These are phyloP conservation scores for Scheffersomyces amazonensis DNA, from an alignment of 805 yeast genomes.

Conservation along the genomic window DNA sequence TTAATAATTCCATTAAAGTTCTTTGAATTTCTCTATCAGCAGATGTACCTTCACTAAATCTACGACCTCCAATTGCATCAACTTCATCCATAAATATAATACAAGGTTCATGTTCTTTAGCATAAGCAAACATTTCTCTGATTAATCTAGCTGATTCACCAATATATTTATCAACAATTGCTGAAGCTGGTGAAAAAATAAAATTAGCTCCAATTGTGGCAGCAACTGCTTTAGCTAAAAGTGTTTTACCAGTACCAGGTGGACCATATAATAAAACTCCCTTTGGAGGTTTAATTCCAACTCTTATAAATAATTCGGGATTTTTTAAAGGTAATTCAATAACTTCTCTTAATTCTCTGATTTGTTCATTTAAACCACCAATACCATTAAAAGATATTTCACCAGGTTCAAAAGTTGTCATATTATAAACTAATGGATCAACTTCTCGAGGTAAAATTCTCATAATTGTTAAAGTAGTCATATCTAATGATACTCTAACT, in stretches of 20 bases:
- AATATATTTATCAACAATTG: slow-evolving; percentile 95
- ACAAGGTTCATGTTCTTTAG: slow-evolving; percentile 97
- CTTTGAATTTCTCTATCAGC: slow-evolving; percentile 99
- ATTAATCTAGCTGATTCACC: slow-evolving; percentile 97
- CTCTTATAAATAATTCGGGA: slow-evolving; percentile 92
- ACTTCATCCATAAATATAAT: slow-evolving; percentile 98
- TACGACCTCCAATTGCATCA: slow-evolving; percentile 98
- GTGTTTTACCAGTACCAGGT: slow-evolving; percentile 97
- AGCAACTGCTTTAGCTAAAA: slow-evolving; percentile 96
- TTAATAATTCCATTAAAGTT: slow-evolving; percentile 92
- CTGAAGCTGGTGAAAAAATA: slow-evolving; percentile 97
- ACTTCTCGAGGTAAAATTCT: slow-evolving; percentile 96
- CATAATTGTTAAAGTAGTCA: slow-evolving; percentile 97
- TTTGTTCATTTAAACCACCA: slow-evolving; percentile 95
- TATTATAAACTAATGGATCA: slow-evolving; percentile 95
- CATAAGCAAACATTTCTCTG: slow-evolving; percentile 97
- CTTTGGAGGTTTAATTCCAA: slow-evolving; percentile 98
- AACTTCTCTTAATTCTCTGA: slow-evolving; percentile 94
- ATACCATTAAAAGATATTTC: slow-evolving; percentile 91
- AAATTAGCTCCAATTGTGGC: slow-evolving; percentile 98
- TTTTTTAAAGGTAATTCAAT: slow-evolving; percentile 95
- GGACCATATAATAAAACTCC: slow-evolving; percentile 97
- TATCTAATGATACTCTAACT: slow-evolving; percentile 93
- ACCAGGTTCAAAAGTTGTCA: slow-evolving; percentile 98
- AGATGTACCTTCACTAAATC: slow-evolving; percentile 96